A percentile compares a stretch with the other conserved stretches of the same genome.
Evolutionary conservation across 495 filamentous ascomycete genomes (phyloP).

Genomic region (Aspergillus indologenus): DNA sequence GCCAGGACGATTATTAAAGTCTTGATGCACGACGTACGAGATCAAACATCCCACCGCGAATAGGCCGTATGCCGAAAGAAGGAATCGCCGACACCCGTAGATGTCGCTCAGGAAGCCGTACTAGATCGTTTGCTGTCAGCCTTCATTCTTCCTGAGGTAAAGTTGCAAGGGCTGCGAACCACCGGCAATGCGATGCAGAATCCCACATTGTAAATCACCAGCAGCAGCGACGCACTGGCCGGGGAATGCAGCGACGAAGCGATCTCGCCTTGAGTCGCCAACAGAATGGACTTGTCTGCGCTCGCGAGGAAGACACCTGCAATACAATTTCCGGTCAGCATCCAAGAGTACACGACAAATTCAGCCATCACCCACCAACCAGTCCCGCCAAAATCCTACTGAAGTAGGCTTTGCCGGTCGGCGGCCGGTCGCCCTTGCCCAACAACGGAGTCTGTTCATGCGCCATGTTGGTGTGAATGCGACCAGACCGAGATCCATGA

Average conservation of each 20-base stretch:
- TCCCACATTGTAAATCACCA: slow-evolving; percentile 20
- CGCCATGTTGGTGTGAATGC: background rate
- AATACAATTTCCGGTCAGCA: background rate
- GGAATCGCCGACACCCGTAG: slow-evolving; percentile 27
- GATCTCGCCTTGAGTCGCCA: slow-evolving; percentile 29
- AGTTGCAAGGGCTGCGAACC: background rate
- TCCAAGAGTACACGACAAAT: no score
- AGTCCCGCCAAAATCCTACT: background rate
- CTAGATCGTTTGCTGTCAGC: slow-evolving; percentile 7
- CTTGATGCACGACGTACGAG: slow-evolving; percentile 22
- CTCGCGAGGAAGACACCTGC: slow-evolving; percentile 31
- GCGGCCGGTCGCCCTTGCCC: background rate
- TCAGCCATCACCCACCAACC: background rate
- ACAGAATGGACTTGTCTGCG: slow-evolving; percentile 28
- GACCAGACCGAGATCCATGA: no score
- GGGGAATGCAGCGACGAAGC: slow-evolving; percentile 29
- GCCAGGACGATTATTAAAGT: no score
- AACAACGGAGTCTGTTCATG: background rate
- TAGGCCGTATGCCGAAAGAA: slow-evolving; percentile 27
- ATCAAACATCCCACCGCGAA: slow-evolving; percentile 31
- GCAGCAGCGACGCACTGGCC: slow-evolving; percentile 28
- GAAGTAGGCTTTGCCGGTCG: background rate
- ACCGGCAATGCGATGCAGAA: slow-evolving; percentile 1
- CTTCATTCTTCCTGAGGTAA: background rate
- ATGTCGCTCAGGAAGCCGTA: slow-evolving; percentile 28